Conservation (phyloP, 179 eudicot species). For the Beta lomatogona region DNA sequence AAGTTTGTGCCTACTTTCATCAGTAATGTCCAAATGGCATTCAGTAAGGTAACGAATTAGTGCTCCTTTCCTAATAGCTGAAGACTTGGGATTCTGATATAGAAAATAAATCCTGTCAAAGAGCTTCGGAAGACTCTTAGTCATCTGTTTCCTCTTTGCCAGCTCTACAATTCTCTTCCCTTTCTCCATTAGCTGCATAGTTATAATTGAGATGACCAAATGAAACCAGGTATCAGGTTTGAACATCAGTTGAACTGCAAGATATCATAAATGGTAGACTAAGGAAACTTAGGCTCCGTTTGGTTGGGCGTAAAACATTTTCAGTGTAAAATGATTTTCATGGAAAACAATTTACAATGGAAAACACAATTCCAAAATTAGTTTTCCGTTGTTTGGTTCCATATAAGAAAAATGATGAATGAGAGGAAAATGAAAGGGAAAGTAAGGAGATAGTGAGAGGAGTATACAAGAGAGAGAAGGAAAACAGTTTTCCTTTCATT, state of each 20-base stretch:
- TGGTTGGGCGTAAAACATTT: too few species aligned
- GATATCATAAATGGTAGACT: background rate
- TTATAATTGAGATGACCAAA: slow-evolving; percentile 3
- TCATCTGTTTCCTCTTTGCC: slow-evolving; percentile 58
- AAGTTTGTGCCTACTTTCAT: slow-evolving; percentile 56
- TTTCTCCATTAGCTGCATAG: slow-evolving; percentile 66
- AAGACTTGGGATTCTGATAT: slow-evolving; percentile 66
- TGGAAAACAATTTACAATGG: too few species aligned
- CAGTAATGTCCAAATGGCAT: slow-evolving; percentile 54
- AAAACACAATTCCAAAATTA: too few species aligned
- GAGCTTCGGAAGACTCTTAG: slow-evolving; percentile 63
- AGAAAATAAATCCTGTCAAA: slow-evolving; percentile 66
- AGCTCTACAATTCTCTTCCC: slow-evolving; percentile 51
- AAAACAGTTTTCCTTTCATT: too few species aligned
- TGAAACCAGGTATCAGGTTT: background rate
- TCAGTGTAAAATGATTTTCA: too few species aligned
- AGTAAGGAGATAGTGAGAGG: too few species aligned
- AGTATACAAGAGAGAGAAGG: too few species aligned
- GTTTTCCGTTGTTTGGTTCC: too few species aligned
- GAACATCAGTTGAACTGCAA: background rate
- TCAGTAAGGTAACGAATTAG: slow-evolving; percentile 56
- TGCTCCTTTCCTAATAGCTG: slow-evolving; percentile 69
- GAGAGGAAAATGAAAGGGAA: too few species aligned
- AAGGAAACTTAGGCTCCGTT: too few species aligned
- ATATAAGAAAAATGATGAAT: too few species aligned